Evolutionary conservation across 495 filamentous ascomycete genomes (phyloP).

Genomic region (Aspergillus incahuasiensis): DNA sequence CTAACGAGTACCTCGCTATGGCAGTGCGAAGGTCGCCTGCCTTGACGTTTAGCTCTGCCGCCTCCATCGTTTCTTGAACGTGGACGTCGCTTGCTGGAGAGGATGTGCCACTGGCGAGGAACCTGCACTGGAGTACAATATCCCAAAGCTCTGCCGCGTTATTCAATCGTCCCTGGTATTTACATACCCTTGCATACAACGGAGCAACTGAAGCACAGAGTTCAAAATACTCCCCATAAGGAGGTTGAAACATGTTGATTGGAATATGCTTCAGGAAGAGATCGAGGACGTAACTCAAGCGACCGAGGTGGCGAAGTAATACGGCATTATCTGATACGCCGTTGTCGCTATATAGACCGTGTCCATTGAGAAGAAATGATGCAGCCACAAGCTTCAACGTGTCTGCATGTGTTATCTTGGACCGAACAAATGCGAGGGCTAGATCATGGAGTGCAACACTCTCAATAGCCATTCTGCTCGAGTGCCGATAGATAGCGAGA

Average conservation of each 20-base stretch:
- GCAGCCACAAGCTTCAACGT: background rate
- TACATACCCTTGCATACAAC: background rate
- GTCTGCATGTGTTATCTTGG: background rate
- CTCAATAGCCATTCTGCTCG: background rate
- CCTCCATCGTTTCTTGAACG: background rate
- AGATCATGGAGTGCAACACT: conserved; percentile 1
- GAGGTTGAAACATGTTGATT: background rate
- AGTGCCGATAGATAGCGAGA: background rate
- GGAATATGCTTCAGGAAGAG: background rate
- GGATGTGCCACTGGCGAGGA: background rate
- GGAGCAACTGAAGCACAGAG: background rate
- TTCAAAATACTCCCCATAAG: background rate
- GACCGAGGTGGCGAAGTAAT: background rate
- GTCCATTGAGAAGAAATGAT: background rate
- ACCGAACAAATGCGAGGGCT: background rate
- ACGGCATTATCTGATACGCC: background rate
- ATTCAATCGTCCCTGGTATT: background rate
- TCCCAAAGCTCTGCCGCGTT: background rate
- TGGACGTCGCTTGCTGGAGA: background rate
- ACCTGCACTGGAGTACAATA: background rate
- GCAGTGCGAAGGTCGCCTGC: background rate
- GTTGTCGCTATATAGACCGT: background rate
- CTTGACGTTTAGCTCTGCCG: background rate
- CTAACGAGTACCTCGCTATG: background rate
- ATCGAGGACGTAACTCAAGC: background rate